phyloP scores from a whole-genome alignment of 2,329 filamentous ascomycete species.

The Colletotrichum falcatum region DNA sequence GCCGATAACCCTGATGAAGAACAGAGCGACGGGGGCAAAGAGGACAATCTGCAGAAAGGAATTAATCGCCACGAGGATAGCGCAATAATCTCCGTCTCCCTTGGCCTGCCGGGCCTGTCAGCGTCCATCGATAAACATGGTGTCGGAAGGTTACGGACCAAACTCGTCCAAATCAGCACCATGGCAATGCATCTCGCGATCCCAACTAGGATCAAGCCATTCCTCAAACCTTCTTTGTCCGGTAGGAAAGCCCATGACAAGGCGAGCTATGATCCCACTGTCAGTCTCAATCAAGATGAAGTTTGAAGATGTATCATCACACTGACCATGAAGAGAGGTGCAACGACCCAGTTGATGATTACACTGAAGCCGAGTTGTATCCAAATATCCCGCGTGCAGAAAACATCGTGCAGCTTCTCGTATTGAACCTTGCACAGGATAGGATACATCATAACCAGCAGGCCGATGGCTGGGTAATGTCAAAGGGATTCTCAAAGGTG shows the following conservation, averaged over 20 bases:
- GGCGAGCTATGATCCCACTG: conserved; percentile 58
- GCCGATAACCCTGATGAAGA: conserved; percentile 79
- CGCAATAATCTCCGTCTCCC: conserved; percentile 86
- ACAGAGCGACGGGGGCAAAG: conserved; percentile 75
- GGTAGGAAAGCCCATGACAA: conserved; percentile 77
- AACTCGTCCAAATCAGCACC: conserved; percentile 79
- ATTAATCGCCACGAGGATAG: conserved; percentile 81
- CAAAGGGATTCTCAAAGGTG: not conserved
- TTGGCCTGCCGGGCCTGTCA: conserved; percentile 61
- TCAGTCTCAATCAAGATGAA: not conserved
- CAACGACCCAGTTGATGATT: conserved; percentile 84
- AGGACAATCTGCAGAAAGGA: conserved; percentile 80
- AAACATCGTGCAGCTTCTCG: conserved; percentile 77
- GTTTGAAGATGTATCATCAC: not conserved
- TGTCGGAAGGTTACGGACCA: conserved; percentile 48
- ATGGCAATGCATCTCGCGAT: conserved; percentile 90
- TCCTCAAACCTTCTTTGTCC: conserved; percentile 66
- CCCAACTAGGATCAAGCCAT: conserved; percentile 84
- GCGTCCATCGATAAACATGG: not conserved
- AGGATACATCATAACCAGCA: conserved; percentile 95
- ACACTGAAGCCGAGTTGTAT: conserved; percentile 83
- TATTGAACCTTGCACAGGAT: conserved; percentile 89
- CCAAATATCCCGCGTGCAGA: conserved; percentile 75
- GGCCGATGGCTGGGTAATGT: conserved; percentile 71
- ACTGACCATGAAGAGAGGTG: conserved; percentile 82